phyloP scores from a whole-genome alignment of 768 basidiomycete genomes.

The Suillus hirtellus region DNA sequence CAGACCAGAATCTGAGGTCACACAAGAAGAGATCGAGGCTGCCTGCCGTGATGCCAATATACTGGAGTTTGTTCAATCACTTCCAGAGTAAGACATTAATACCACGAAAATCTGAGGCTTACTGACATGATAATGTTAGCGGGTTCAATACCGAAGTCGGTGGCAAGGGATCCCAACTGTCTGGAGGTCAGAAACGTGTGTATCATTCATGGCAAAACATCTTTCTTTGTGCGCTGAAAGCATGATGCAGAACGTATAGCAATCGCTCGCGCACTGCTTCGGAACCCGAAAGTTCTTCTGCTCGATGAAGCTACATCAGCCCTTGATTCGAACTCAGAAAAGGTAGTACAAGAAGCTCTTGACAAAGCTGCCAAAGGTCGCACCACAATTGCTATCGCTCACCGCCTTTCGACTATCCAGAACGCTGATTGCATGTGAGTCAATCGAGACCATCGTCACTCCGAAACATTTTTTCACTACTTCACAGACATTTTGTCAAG shows the following conservation, averaged over 20 bases:
- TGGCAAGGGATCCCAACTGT: conserved; percentile 86
- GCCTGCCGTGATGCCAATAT: conserved; percentile 89
- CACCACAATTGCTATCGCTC: conserved; percentile 94
- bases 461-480: conserved; percentile 5
- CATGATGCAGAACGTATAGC: conserved; percentile 57
- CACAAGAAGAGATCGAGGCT: conserved; percentile 82
- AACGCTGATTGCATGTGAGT: conserved; percentile 85
- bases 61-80: conserved; percentile 81
- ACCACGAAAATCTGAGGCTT: neutral
- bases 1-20: conserved; percentile 74
- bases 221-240: conserved; percentile 7
- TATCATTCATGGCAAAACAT: conserved; percentile 9
- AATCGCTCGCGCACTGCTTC: conserved; percentile 86
- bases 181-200: conserved; percentile 85
- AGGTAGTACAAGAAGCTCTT: conserved; percentile 91
- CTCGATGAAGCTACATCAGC: conserved; percentile 92
- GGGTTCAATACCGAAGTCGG: conserved; percentile 93
- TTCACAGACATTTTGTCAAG: conserved; percentile 78
- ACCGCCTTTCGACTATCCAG: conserved; percentile 90
- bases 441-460: neutral
- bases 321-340: conserved; percentile 87
- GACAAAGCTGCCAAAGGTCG: conserved; percentile 91
- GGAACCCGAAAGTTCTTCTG: conserved; percentile 86
- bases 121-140: conserved; percentile 35
- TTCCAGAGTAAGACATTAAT: conserved; percentile 64